These are phyloP conservation scores for Fusarium verticillioides DNA, from an alignment of 2,329 filamentous ascomycete genomes.

Conservation along the genomic window DNA sequence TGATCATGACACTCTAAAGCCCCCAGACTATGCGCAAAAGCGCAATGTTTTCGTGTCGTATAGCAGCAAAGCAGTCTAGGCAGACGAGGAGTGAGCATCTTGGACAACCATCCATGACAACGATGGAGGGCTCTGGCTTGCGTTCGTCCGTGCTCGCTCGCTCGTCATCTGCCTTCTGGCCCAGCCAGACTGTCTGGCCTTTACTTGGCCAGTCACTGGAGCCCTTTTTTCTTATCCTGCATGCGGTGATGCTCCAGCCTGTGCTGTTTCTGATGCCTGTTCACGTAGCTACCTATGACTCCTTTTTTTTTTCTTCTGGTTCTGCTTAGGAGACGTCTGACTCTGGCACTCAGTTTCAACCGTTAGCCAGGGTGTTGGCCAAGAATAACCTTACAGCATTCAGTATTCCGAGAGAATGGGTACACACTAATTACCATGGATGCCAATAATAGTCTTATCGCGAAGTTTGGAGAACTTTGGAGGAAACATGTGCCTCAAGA, in stretches of 20 bases:
- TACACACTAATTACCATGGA: neutral
- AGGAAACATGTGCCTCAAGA: constrained; percentile 36
- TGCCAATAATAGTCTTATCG: neutral
- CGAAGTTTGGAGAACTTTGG: neutral
- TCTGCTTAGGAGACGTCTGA: neutral
- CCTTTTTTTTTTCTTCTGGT: neutral
- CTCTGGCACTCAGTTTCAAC: constrained; percentile 8
- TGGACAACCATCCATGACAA: constrained; percentile 2
- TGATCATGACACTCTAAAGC: constrained; percentile 5
- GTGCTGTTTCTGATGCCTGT: constrained; percentile 27
- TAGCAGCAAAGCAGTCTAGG: constrained; percentile 17
- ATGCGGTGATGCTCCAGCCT: constrained; percentile 17
- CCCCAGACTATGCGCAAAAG: neutral
- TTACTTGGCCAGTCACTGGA: constrained; percentile 11
- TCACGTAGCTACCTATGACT: constrained; percentile 22
- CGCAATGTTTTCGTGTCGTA: neutral
- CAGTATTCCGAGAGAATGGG: constrained; percentile 13
- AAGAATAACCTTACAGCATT: constrained; percentile 19
- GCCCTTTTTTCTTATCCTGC: constrained; percentile 1
- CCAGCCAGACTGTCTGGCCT: constrained; percentile 1
- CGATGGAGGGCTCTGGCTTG: neutral
- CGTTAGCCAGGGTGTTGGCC: neutral
- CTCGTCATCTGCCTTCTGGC: constrained; percentile 11
- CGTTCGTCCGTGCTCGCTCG: constrained; percentile 12
- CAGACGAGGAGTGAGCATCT: constrained; percentile 13